Percentiles rank a stretch among this genome's conserved stretches.
phyloP scores from a whole-genome alignment of 2,329 filamentous ascomycete genomes.

The Beauveria sp. region DNA sequence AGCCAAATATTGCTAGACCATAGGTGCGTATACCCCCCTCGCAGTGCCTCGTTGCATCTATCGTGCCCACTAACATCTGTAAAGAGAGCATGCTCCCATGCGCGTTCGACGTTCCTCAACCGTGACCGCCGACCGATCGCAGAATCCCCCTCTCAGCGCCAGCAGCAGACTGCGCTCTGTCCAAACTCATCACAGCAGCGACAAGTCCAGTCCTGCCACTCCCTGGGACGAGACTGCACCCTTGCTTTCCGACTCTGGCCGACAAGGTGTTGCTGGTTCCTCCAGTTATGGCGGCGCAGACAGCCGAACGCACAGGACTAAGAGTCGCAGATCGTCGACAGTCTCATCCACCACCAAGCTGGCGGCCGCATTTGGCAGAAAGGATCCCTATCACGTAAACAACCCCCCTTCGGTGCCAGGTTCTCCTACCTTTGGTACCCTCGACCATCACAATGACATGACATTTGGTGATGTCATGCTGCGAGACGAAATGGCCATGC shows the following conservation, averaged over 20 bases:
- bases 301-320: conserved; percentile 22
- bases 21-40: conserved; percentile 43
- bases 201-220: conserved; percentile 40
- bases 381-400: conserved; percentile 54
- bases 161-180: conserved; percentile 29
- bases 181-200: conserved; percentile 31
- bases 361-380: conserved; percentile 22
- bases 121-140: conserved; percentile 29
- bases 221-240: conserved; percentile 44
- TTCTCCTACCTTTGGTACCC: conserved; percentile 45
- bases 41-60: not conserved
- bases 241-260: conserved; percentile 37
- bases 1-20: conserved; percentile 86
- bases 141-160: conserved; percentile 23
- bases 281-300: conserved; percentile 38
- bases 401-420: conserved; percentile 62
- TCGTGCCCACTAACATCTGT: conserved; percentile 10
- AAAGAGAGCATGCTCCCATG: conserved; percentile 52
- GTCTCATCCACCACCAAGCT: conserved; percentile 42
- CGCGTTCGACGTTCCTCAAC: conserved; percentile 55
- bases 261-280: conserved; percentile 17
- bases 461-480: conserved; percentile 65
- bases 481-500: conserved; percentile 50
- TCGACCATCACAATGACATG: conserved; percentile 43
- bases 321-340: conserved; percentile 41